Percentiles rank a stretch among this genome's conserved stretches.
phyloP scores from a whole-genome alignment of 2,329 filamentous ascomycete species.

The Cordyceps cateniannulata region DNA sequence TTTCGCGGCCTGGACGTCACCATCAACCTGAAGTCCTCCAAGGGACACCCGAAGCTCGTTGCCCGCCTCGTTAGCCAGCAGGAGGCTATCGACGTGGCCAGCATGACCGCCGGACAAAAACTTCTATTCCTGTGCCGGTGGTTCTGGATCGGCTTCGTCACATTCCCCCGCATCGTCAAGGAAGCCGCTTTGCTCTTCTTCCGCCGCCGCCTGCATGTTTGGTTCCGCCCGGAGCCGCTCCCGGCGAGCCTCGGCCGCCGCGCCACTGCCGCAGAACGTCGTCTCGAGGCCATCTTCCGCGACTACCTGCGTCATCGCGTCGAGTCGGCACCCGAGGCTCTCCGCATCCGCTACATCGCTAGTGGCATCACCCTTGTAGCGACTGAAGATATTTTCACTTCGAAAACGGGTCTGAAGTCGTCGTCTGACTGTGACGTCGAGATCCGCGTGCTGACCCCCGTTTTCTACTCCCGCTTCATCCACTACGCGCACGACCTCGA shows the following conservation, averaged over 20 bases:
- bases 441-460: slow-evolving; percentile 55
- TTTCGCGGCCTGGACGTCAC: slow-evolving; percentile 47
- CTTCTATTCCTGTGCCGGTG: slow-evolving; percentile 45
- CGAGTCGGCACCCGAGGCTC: slow-evolving; percentile 32
- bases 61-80: slow-evolving; percentile 52
- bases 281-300: slow-evolving; percentile 41
- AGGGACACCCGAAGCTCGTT: slow-evolving; percentile 54
- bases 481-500: slow-evolving; percentile 57
- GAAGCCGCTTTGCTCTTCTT: slow-evolving; percentile 55
- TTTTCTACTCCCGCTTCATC: slow-evolving; percentile 61
- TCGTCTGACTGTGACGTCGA: slow-evolving; percentile 29
- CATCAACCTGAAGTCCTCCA: slow-evolving; percentile 55
- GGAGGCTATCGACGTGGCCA: slow-evolving; percentile 41
- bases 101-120: slow-evolving; percentile 37
- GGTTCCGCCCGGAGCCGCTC: slow-evolving; percentile 58
- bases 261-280: slow-evolving; percentile 43
- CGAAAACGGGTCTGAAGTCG: background rate
- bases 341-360: slow-evolving; percentile 49
- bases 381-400: background rate
- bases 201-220: slow-evolving; percentile 51
- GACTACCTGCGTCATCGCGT: slow-evolving; percentile 45
- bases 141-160: slow-evolving; percentile 63
- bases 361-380: slow-evolving; percentile 32
- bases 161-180: slow-evolving; percentile 57
- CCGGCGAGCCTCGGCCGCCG: slow-evolving; percentile 47